phyloP scores from a whole-genome alignment of 1,139 yeast genomes.

The Hyphopichia buzzinii region DNA sequence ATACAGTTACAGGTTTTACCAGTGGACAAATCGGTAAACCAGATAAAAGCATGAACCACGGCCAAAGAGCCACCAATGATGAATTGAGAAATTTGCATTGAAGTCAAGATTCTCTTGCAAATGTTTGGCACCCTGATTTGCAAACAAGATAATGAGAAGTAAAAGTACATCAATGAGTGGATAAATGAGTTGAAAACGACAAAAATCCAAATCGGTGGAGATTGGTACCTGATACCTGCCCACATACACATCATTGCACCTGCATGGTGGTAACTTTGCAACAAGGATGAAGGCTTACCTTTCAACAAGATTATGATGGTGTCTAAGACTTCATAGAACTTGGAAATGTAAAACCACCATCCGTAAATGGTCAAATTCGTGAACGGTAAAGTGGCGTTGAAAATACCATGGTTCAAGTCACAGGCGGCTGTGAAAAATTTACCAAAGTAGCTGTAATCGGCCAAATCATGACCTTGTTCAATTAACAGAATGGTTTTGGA shows the following conservation, averaged over 20 bases:
- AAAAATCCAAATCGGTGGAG: constrained; percentile 81
- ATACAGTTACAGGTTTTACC: constrained; percentile 53
- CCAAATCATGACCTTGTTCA: constrained; percentile 9
- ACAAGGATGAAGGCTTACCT: constrained; percentile 65
- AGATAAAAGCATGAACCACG: constrained; percentile 58
- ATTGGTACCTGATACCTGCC: constrained; percentile 70
- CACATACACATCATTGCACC: constrained; percentile 86
- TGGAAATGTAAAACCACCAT: constrained; percentile 68
- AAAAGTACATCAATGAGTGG: constrained; percentile 74
- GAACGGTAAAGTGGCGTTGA: constrained; percentile 32
- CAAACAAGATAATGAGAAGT: constrained; percentile 63
- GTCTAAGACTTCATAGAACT: constrained; percentile 72
- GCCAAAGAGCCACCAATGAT: constrained; percentile 71
- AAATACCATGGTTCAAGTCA: constrained; percentile 60
- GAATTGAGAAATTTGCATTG: constrained; percentile 71
- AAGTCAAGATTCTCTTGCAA: constrained; percentile 60
- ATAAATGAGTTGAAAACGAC: constrained; percentile 77
- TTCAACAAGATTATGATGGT: constrained; percentile 66
- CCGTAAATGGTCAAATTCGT: constrained; percentile 60
- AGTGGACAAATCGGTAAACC: constrained; percentile 52
- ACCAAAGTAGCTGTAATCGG: neutral
- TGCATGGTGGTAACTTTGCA: constrained; percentile 77
- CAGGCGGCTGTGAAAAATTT: constrained; percentile 62
- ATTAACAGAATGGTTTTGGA: constrained; percentile 32
- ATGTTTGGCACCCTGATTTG: constrained; percentile 57